Conservation (phyloP, 1,284 basidiomycete genomes). For the Mycosarcoma mackinlayi region DNA sequence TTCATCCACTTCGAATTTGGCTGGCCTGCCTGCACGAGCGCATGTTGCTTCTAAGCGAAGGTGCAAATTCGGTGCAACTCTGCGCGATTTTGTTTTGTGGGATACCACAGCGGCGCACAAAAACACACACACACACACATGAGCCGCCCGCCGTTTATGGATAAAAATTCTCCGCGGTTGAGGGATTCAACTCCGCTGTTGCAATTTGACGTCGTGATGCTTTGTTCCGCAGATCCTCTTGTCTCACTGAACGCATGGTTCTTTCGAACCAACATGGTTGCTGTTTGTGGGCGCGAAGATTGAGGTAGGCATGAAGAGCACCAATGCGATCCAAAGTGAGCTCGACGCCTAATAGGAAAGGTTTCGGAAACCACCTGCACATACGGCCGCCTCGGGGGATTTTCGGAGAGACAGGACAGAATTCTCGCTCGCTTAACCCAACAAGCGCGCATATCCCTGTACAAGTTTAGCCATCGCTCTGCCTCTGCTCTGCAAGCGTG, state of each 20-base stretch:
- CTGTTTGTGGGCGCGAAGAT: no score
- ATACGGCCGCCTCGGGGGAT: constrained; percentile 7
- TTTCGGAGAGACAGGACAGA: constrained; percentile 12
- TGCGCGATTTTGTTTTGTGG: background rate
- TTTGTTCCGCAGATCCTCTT: background rate
- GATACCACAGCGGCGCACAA: no score
- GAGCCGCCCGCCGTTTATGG: no score
- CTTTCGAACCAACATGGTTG: no score
- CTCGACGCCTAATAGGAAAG: no score
- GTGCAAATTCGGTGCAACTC: constrained; percentile 26
- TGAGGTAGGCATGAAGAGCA: no score
- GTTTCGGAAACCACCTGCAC: no score
- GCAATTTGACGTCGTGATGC: constrained; percentile 2
- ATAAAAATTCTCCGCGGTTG: constrained; percentile 4
- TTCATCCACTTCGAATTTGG: background rate
- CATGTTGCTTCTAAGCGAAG: constrained; percentile 18
- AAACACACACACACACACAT: no score
- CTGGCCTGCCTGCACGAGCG: no score
- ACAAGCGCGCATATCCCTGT: no score
- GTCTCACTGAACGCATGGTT: background rate
- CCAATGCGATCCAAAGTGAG: no score
- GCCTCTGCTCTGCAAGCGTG: background rate
- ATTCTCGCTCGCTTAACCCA: background rate
- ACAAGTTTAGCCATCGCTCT: no score
- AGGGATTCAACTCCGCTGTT: background rate